These are phyloP conservation scores for Pythium aphanidermatum DNA, from an alignment of 352 stramenopile genomes.

Conservation along the genomic window DNA sequence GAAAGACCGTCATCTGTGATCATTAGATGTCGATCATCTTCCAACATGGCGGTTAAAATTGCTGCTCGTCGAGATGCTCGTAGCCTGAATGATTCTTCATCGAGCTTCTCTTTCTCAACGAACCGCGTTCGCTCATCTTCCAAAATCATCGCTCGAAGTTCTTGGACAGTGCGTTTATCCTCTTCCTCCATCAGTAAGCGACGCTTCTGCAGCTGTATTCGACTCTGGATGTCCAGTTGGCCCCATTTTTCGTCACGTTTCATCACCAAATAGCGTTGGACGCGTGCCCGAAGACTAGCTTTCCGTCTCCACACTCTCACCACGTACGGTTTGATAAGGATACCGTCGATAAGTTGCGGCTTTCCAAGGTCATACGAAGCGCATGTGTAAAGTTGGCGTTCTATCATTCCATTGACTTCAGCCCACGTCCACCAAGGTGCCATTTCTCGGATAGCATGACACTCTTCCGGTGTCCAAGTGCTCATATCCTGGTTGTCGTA, in stretches of 20 bases:
- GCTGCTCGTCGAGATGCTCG: not conserved
- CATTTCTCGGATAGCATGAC: not conserved
- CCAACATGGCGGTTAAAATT: constrained; percentile 8
- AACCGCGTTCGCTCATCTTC: constrained; percentile 15
- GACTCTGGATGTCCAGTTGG: constrained; percentile 5
- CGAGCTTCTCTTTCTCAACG: no score
- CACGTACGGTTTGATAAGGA: constrained; percentile 13
- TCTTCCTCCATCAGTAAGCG: no score
- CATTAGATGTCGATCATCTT: constrained; percentile 6
- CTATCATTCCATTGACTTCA: constrained; percentile 3
- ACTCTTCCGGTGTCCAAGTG: not conserved
- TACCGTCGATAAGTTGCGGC: constrained; percentile 7
- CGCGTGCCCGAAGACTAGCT: constrained; percentile 10
- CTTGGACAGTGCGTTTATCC: not conserved
- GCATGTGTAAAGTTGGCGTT: constrained; percentile 5
- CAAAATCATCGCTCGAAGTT: not conserved
- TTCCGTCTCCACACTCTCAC: constrained; percentile 18
- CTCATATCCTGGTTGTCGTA: not conserved
- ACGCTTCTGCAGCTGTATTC: not conserved
- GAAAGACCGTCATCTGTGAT: constrained; percentile 3
- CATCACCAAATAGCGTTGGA: constrained; percentile 1
- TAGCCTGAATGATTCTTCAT: not conserved
- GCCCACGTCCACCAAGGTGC: constrained; percentile 25
- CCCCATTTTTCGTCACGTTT: not conserved
- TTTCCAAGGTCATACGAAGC: constrained; percentile 10